Base-by-base conservation (phyloP, 345 rosid genomes). In the Melaleuca quinquenervia region DNA sequence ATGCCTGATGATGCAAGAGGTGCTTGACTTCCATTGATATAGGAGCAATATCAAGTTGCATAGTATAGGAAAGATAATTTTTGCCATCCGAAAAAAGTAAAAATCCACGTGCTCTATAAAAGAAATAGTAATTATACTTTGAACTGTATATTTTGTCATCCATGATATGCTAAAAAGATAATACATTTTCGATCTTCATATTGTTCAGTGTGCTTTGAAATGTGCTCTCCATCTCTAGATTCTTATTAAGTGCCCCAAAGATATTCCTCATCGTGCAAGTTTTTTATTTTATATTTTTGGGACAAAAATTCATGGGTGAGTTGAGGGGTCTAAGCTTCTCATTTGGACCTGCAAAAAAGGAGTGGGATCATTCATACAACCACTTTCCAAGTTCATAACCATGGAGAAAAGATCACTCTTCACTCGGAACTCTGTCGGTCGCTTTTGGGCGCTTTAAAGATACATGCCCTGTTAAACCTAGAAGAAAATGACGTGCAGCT, bases 1-100 rank as follows among this genome's bases (percentile, higher is more conserved):
- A 18, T 64, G 45, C 12, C 0, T 16, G 6, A 32, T 5, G 9
- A 64, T 32, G 78, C 76, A 32, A 62, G 45, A 64, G 12, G 16
- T 64, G 24, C 0, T 15, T 64, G 22, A 32, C 32, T 16, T 15
- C 16, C 44, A 16, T 58, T 5, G 32, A 0, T 58, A 58, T 12
- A n/a, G n/a, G 32, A 12, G 70, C 12, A 16, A 0, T 7, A 6
- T 12, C 32, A 26, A n/a, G 32, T 58, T 0, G 4, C 8, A 6
- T n/a, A 58, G 70, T n/a, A n/a, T 6, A 7, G n/a, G n/a, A 6
- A 12, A n/a, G 70, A 12, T 6, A n/a, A n/a, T 12, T 14, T n/a
- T 27, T 58, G 8, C 13, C 70, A 6, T n/a, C 1, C 18, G 5
- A 11, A n/a, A 0, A 26, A 58, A 32, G 24, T 0, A 24, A 36